Percentiles rank a stretch among this genome's conserved stretches.
Evolutionary conservation across 495 filamentous ascomycete species (phyloP).

Genomic region (Staphylotrichum tortipilum): DNA sequence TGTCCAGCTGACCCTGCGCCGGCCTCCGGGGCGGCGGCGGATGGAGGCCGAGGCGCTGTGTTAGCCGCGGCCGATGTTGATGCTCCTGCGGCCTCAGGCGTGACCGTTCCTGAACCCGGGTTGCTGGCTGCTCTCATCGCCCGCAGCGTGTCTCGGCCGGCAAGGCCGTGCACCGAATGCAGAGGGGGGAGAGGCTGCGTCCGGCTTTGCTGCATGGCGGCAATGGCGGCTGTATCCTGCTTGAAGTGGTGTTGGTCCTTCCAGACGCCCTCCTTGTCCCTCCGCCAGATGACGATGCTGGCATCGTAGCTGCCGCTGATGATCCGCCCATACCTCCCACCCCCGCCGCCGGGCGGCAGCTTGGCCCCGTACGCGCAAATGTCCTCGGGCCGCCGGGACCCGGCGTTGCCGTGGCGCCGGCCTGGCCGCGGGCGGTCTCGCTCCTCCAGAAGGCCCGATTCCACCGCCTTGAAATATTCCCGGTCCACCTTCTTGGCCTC

Average conservation of each 20-base stretch:
- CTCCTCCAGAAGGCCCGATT: conserved; percentile 46
- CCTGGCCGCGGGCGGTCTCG: conserved; percentile 16
- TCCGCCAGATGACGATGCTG: conserved; percentile 87
- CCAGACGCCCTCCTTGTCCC: conserved; percentile 75
- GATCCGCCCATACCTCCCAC: conserved; percentile 76
- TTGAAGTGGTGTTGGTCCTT: conserved; percentile 58
- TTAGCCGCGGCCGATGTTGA: neutral
- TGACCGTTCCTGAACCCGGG: too few species aligned
- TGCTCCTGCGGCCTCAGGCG: neutral
- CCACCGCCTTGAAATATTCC: conserved; percentile 61
- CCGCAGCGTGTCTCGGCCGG: neutral
- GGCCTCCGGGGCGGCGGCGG: conserved; percentile 6
- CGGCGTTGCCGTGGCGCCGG: conserved; percentile 58
- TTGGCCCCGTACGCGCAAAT: conserved; percentile 71
- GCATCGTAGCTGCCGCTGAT: conserved; percentile 95
- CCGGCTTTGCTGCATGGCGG: conserved; percentile 24
- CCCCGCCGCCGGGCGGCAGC: conserved; percentile 80
- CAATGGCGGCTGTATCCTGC: conserved; percentile 52
- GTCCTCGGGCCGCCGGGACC: conserved; percentile 64
- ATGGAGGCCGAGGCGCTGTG: neutral
- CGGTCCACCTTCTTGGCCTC: conserved; percentile 66
- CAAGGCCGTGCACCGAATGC: conserved; percentile 12
- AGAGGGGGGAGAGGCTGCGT: conserved; percentile 6
- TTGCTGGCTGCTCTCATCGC: neutral
- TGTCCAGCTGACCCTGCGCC: neutral